Percentiles rank a stretch among this genome's conserved stretches.
These are phyloP conservation scores for Earliella scabrosa DNA, from an alignment of 1,284 basidiomycete species.

Conservation along the genomic window DNA sequence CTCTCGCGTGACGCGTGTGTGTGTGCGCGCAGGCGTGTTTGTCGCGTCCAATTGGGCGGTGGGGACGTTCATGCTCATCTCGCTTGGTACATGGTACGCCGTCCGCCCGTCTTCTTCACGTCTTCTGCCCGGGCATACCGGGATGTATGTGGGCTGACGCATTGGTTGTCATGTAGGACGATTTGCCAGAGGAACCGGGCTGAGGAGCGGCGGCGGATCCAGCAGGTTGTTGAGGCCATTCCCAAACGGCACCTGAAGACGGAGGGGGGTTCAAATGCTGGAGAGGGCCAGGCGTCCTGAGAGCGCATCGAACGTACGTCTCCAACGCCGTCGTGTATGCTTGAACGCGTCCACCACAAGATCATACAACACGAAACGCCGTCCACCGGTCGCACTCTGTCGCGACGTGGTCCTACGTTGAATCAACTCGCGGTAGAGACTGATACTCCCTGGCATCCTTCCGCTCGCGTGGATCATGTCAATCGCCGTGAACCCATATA, in stretches of 20 bases:
- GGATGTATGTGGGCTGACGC: neutral
- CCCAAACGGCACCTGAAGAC: slow-evolving; percentile 56
- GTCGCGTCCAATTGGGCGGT: slow-evolving; percentile 60
- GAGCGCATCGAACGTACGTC: neutral
- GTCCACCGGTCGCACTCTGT: neutral
- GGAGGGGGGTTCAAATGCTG: slow-evolving; percentile 30
- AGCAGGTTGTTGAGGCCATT: slow-evolving; percentile 62
- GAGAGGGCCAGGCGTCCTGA: slow-evolving; percentile 14
- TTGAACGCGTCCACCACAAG: neutral
- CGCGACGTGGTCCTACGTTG: too few relatives aligned
- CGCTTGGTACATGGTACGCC: slow-evolving; percentile 53
- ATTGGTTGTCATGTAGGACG: slow-evolving; percentile 47
- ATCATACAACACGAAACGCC: neutral
- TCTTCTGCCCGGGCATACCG: neutral
- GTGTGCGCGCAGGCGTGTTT: slow-evolving; percentile 40
- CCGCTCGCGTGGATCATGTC: neutral
- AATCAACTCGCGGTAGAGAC: too few relatives aligned
- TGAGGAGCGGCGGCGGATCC: slow-evolving; percentile 58
- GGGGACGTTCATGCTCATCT: slow-evolving; percentile 55
- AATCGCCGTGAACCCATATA: neutral
- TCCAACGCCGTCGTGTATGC: too few relatives aligned
- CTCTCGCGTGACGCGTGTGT: neutral
- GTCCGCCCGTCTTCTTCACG: neutral
- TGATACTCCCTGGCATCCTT: too few relatives aligned
- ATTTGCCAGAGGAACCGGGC: slow-evolving; percentile 61